phyloP scores from a whole-genome alignment of 1,139 yeast genomes.

The Magnusiomyces ingens region DNA sequence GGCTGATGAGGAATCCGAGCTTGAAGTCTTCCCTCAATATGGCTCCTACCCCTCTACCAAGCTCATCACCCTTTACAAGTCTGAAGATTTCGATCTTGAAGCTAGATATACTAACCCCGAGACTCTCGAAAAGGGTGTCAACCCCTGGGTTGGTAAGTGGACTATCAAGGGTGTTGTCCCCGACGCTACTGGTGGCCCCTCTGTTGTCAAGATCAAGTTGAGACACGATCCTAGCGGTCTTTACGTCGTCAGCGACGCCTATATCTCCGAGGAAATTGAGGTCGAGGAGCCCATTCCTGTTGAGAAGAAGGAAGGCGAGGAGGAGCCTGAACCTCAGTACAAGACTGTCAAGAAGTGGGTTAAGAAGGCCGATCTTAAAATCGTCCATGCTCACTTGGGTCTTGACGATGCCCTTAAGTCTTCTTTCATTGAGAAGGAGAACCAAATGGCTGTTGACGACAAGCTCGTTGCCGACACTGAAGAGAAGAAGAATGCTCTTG shows the following conservation, averaged over 20 bases:
- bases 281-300: conserved; percentile 60
- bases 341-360: conserved; percentile 89
- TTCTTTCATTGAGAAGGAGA: conserved; percentile 70
- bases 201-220: conserved; percentile 86
- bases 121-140: conserved; percentile 65
- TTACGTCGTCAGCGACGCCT: conserved; percentile 88
- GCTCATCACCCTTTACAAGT: conserved; percentile 88
- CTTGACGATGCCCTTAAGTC: conserved; percentile 55
- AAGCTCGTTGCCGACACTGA: conserved; percentile 97
- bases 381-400: conserved; percentile 57
- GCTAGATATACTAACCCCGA: conserved; percentile 78
- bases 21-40: conserved; percentile 96
- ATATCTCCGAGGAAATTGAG: conserved; percentile 86
- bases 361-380: conserved; percentile 73
- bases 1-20: conserved; percentile 80
- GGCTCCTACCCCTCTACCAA: conserved; percentile 92
- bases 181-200: conserved; percentile 64
- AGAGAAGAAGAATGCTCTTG: conserved; percentile 96
- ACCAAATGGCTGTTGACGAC: conserved; percentile 78
- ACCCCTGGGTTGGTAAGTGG: conserved; percentile 74
- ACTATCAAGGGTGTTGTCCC: conserved; percentile 77
- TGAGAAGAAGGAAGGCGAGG: conserved; percentile 54
- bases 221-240: conserved; percentile 97
- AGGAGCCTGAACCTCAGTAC: conserved; percentile 68
- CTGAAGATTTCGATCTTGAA: conserved; percentile 77